Evolutionary conservation across 768 basidiomycete genomes (phyloP), one percentile per base, ranked within the genome.

Genomic region (Leucosporidium scottii): DNA sequence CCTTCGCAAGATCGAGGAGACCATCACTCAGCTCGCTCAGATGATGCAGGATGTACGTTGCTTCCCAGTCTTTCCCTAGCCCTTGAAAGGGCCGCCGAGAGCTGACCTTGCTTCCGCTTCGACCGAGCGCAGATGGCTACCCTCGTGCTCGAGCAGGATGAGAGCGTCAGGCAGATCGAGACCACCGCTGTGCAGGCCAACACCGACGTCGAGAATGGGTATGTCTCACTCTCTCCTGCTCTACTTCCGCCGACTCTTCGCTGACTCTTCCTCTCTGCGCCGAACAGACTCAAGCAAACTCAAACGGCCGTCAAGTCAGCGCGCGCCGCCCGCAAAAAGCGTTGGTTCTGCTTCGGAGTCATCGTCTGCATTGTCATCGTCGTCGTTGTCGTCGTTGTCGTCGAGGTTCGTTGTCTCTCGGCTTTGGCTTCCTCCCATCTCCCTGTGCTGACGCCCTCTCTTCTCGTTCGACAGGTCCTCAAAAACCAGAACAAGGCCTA

Each of bases 301-400:
- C 85, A 88, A 57, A 89, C 89, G 75, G 94, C 93, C 10, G 89
- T 97, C 61, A 81, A 80, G 48, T 91, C 88, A 48, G 94, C 94
- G 27, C 84, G 89, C 36, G 84, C 87, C 39, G 94, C 94, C 27
- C 86, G 94, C 68, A 91, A 87, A 79, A 97, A 94, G 84, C 86
- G 93, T 12, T 72, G 71, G 71, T 36, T 60, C 44, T 68, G 59
- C 53, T 62, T 63, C 61, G 58, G 62, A 55, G n/a, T 67, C 34
- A 59, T 70, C 55, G 0, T 59, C n/a, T 21, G 62, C 25, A 54
- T 59, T 36, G 25, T 66, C 25, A 60, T 66, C 25, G 47, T 66
- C 51, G 48, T 66, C 65, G 65, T 51, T 25, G 53, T 66, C 21
- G 59, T 66, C 34, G 65, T 66, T 23, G 65, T 51, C 39, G 51